Conservation (phyloP, 2,329 filamentous ascomycete species). For the Tolypocladium ophioglossoides region DNA sequence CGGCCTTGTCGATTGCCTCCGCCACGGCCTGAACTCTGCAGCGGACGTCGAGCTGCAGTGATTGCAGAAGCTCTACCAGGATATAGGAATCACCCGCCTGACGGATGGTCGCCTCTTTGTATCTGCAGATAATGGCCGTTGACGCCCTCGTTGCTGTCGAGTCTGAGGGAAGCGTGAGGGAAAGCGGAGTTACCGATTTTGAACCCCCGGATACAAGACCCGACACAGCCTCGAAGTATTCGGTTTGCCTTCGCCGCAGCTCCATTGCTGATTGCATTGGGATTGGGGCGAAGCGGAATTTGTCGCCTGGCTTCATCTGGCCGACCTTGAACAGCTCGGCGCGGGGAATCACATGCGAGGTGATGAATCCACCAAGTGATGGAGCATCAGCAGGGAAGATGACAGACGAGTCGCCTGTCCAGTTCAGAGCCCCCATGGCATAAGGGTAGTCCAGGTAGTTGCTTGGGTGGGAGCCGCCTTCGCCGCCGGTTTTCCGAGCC, state of each 20-base stretch:
- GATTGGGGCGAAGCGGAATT: not conserved
- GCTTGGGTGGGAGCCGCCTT: conserved; percentile 51
- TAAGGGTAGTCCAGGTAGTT: conserved; percentile 32
- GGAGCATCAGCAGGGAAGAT: conserved; percentile 49
- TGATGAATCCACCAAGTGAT: conserved; percentile 51
- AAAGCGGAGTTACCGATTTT: not conserved
- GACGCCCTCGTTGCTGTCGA: not conserved
- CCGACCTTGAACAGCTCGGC: conserved; percentile 52
- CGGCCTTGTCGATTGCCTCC: not conserved
- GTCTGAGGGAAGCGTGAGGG: not conserved
- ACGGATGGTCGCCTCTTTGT: not conserved
- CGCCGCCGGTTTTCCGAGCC: conserved; percentile 48
- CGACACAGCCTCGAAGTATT: not conserved
- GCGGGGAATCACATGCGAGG: conserved; percentile 42
- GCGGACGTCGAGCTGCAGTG: not conserved
- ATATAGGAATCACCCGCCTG: conserved; percentile 1
- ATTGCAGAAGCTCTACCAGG: not conserved
- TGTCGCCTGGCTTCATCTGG: conserved; percentile 49
- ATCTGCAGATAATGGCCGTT: not conserved
- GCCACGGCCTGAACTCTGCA: not conserved
- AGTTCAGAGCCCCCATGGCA: conserved; percentile 47
- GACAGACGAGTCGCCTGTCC: conserved; percentile 50
- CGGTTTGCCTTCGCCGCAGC: not conserved
- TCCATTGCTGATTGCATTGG: not conserved
- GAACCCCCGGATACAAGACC: not conserved